Evolutionary conservation across 2,329 filamentous ascomycete genomes (phyloP), one percentile per base, ranked within the genome.

Genomic region (Ophiostoma montium): DNA sequence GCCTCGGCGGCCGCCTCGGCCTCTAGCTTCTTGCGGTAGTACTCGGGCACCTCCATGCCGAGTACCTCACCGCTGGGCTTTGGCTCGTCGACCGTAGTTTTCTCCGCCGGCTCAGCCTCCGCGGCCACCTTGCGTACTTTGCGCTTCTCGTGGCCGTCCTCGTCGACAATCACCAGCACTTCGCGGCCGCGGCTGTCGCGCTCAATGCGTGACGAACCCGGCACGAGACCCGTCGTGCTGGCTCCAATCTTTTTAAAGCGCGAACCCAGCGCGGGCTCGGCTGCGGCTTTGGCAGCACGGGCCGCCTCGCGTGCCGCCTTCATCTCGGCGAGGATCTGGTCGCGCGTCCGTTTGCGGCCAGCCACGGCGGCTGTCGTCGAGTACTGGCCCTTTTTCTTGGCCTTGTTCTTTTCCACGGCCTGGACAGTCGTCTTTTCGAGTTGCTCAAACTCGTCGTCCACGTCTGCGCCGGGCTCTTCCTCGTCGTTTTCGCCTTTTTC

Each of bases 391-490:
- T 76, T 80, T 58, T 82, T 81, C 57, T 71, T 72, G 16, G 62
- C 55, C 56, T 70, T 71, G 49, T 76, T 71, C 52, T 68, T 77
- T 43, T 65, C 61, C 11, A 79, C 61, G 3, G 72, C 67, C 43
- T 71, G 67, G 3, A 84, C 69, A 36, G 80, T 70, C 50, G 66
- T 65, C 15, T 67, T 66, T 51, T 80, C 73, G 6, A 82, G 62
- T 47, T 71, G 62, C 31, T 82, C 78, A 43, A 84, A 71, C 49
- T 82, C 80, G 33, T 82, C 80, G 48, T 90, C 84, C 18, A 82
- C 65, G 56, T 80, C 71, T 38, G 68, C 60, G 13, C 55, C 61
- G 5, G 57, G 56, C 16, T 23, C 35, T 13, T 33, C 35, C 11
- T 33, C 33, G 16, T 16, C 35, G 13, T 33, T 42, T 8, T 27